Evolutionary conservation across 495 filamentous ascomycete species (phyloP).

Genomic region (Rostrohypoxylon terebratum): DNA sequence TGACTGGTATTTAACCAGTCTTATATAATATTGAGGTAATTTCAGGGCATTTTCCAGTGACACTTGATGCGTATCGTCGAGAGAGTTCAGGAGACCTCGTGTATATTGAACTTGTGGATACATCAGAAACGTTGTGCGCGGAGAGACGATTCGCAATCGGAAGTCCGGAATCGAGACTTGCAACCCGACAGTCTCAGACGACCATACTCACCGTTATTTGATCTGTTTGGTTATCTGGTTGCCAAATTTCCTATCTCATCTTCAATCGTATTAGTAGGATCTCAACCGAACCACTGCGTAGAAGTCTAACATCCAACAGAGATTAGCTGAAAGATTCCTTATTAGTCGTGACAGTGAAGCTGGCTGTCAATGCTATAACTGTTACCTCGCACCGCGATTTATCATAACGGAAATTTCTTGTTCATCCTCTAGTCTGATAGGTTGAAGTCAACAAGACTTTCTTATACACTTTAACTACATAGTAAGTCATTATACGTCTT

Average conservation of each 20-base stretch:
- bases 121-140: not conserved
- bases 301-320: not conserved
- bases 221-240: not conserved
- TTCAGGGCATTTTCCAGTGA: not conserved
- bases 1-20: not conserved
- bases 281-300: not conserved
- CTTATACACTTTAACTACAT: not conserved
- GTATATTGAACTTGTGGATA: conserved; percentile 11
- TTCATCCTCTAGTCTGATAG: not conserved
- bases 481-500: not conserved
- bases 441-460: not conserved
- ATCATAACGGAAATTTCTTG: not conserved
- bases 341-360: not conserved
- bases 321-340: not conserved
- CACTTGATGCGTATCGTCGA: not conserved
- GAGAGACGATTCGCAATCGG: not conserved
- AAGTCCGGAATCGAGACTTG: conserved; percentile 6
- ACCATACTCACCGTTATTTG: not conserved
- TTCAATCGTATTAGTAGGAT: not conserved
- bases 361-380: not conserved
- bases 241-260: conserved; percentile 6
- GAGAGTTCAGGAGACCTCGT: conserved; percentile 14
- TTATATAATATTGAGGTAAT: not conserved
- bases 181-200: not conserved
- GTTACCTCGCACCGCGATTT: not conserved